phyloP scores from a whole-genome alignment of 2,329 filamentous ascomycete genomes.

The Lachnellula arida region DNA sequence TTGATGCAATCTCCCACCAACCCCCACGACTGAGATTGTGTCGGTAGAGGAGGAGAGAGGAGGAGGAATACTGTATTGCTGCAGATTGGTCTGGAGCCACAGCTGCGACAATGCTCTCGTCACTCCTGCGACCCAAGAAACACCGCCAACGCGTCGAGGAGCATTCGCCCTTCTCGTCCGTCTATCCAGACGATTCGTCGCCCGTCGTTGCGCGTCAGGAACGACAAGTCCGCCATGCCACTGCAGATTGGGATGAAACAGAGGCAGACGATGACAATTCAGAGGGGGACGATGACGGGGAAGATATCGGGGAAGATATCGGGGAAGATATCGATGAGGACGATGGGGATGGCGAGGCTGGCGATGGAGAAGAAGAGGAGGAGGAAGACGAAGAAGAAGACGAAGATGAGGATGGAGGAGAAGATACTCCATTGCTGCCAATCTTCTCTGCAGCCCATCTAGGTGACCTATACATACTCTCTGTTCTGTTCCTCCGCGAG shows the following conservation, averaged over 20 bases:
- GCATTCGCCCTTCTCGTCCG: conserved; percentile 31
- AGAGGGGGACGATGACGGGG: conserved; percentile 14
- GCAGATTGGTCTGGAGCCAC: neutral
- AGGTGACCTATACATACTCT: conserved; percentile 43
- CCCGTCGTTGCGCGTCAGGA: conserved; percentile 18
- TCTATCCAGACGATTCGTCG: conserved; percentile 27
- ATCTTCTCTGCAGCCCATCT: conserved; percentile 77
- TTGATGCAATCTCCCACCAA: neutral
- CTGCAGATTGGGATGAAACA: conserved; percentile 61
- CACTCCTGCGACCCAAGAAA: conserved; percentile 33
- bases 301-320: conserved; percentile 1
- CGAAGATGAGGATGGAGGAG: conserved; percentile 34
- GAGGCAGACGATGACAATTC: conserved; percentile 44
- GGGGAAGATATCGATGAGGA: conserved; percentile 13
- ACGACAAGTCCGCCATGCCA: conserved; percentile 38
- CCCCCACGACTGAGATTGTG: conserved; percentile 1
- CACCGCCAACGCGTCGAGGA: conserved; percentile 28
- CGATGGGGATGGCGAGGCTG: conserved; percentile 26
- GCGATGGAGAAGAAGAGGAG: conserved; percentile 25
- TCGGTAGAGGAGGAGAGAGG: conserved; percentile 8
- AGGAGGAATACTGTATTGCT: neutral
- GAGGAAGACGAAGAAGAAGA: conserved; percentile 35
- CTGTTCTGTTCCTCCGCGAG: conserved; percentile 1
- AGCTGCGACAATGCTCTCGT: conserved; percentile 31
- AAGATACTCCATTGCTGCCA: conserved; percentile 56